Percentiles rank a stretch among this genome's conserved stretches.
These are phyloP conservation scores for Rhodofomes roseus DNA, from an alignment of 1,284 basidiomycete species.

Conservation along the genomic window DNA sequence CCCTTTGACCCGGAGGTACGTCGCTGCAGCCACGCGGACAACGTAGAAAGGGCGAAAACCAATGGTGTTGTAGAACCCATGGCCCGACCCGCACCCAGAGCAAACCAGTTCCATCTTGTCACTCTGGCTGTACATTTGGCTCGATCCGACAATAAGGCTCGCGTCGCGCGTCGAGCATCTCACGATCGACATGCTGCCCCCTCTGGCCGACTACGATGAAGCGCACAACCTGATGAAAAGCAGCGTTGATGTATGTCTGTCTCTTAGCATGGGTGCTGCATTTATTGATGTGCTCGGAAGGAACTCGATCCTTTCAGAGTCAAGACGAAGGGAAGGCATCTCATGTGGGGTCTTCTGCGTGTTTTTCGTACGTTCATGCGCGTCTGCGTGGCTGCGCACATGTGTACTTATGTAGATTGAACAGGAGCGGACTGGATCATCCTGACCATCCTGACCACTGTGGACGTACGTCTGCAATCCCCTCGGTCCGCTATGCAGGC, in stretches of 20 bases:
- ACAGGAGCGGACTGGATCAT: slow-evolving; percentile 21
- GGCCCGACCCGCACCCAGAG: slow-evolving; percentile 26
- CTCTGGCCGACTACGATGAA: slow-evolving; percentile 45
- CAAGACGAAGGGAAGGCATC: slow-evolving; percentile 16
- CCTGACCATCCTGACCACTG: slow-evolving; percentile 16
- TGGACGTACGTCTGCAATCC: not conserved
- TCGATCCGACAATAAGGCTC: slow-evolving; percentile 29
- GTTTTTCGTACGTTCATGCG: slow-evolving; percentile 14
- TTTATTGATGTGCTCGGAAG: slow-evolving; percentile 11
- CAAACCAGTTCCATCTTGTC: slow-evolving; percentile 34
- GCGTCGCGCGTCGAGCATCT: slow-evolving; percentile 29
- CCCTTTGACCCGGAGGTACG: slow-evolving; percentile 41
- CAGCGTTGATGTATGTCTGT: slow-evolving; percentile 27
- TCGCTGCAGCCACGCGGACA: not conserved
- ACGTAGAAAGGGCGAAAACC: slow-evolving; percentile 2
- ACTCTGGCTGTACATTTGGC: slow-evolving; percentile 26
- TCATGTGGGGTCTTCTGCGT: slow-evolving; percentile 26
- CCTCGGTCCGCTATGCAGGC: slow-evolving; percentile 5
- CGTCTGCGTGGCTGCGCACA: not conserved
- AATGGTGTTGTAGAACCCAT: slow-evolving; percentile 18
- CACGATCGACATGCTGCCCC: slow-evolving; percentile 34
- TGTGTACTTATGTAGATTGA: slow-evolving; percentile 16
- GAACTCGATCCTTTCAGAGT: slow-evolving; percentile 27
- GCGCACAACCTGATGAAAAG: slow-evolving; percentile 36
- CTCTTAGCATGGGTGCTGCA: not conserved